Evolutionary conservation across 345 rosid species (phyloP), one percentile per base, ranked within the genome.

Genomic region (Arabidopsis arenosa): DNA sequence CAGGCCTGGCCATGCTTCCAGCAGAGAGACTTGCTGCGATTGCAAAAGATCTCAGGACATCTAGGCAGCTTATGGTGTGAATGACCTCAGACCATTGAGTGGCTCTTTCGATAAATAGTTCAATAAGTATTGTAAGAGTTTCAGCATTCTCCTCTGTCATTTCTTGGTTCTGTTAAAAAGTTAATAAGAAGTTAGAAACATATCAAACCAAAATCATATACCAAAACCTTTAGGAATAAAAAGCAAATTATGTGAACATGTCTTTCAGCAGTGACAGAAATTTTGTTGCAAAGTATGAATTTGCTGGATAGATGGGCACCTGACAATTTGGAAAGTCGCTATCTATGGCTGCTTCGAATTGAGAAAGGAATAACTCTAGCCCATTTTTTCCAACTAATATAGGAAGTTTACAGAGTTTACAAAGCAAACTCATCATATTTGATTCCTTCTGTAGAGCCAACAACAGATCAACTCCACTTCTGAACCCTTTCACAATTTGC

Each of bases 321-420:
- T 92, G 96, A 76, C 89, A 90, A 83, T 86, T 82, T 7, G 97
- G 96, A 80, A 94, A 94, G 84, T 92, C 98, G 37, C 95, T 92
- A 35, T 86, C 97, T 43, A 92, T 70, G 28, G 98, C 98, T 57
- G 96, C 97, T 86, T 92, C 97, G 39, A 94, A 86, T 73, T 92
- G 96, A 76, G 83, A 26, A 18, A 92, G 95, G 72, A 84, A 86
- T 79, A 83, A 73, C 63, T 85, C 84, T 48, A 92, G 82, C 70
- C 96, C 95, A 45, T 66, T 33, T 71, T 80, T 75, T 28, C 91
- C 95, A 69, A 66, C 77, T 59, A 92, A 55, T 72, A 74, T 58
- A 12, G 97, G 93, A 76, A 85, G 79, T 79, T 80, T 84, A 77
- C 86, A 86, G 75, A 64, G 80, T 79, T 85, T 94, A 67, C 75